Evolutionary conservation across 495 filamentous ascomycete species (phyloP).

Genomic region (Delitschia confertaspora): DNA sequence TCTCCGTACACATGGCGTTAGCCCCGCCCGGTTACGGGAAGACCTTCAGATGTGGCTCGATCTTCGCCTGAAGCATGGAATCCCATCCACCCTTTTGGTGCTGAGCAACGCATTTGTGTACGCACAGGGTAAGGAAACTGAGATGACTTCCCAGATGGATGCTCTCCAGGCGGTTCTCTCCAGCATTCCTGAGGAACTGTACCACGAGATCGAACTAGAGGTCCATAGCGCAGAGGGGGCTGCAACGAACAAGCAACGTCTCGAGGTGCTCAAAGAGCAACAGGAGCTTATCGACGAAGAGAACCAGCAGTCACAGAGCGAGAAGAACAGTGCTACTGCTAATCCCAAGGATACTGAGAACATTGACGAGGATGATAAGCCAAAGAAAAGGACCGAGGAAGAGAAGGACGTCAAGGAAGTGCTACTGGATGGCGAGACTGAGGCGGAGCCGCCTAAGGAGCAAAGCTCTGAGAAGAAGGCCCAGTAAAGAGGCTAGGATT

Average conservation of each 20-base stretch:
- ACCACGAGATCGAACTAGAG: slow-evolving; percentile 98
- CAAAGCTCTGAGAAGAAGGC: too few relatives aligned
- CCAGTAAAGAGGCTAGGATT: too few relatives aligned
- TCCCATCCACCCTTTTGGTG: slow-evolving; percentile 90
- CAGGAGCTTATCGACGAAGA: slow-evolving; percentile 97
- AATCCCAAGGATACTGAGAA: slow-evolving; percentile 66
- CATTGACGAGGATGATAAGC: slow-evolving; percentile 74
- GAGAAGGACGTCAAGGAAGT: slow-evolving; percentile 30
- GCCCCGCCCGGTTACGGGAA: slow-evolving; percentile 75
- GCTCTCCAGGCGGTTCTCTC: slow-evolving; percentile 85
- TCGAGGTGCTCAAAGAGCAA: slow-evolving; percentile 99
- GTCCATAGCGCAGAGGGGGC: slow-evolving; percentile 95
- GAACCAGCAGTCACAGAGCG: slow-evolving; percentile 77
- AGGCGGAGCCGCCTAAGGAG: slow-evolving; percentile 26
- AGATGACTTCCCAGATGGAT: slow-evolving; percentile 85
- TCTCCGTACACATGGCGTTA: slow-evolving; percentile 84
- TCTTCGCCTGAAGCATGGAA: slow-evolving; percentile 80
- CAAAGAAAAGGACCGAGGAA: slow-evolving; percentile 30
- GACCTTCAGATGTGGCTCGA: slow-evolving; percentile 94
- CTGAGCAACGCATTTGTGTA: slow-evolving; percentile 98
- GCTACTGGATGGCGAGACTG: not conserved
- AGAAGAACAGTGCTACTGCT: slow-evolving; percentile 43
- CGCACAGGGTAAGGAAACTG: slow-evolving; percentile 75
- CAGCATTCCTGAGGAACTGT: slow-evolving; percentile 93
- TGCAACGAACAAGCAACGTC: slow-evolving; percentile 95